These are phyloP conservation scores for Bromus sterilis DNA, from an alignment of 176 grass and related monocot species.

Conservation along the genomic window DNA sequence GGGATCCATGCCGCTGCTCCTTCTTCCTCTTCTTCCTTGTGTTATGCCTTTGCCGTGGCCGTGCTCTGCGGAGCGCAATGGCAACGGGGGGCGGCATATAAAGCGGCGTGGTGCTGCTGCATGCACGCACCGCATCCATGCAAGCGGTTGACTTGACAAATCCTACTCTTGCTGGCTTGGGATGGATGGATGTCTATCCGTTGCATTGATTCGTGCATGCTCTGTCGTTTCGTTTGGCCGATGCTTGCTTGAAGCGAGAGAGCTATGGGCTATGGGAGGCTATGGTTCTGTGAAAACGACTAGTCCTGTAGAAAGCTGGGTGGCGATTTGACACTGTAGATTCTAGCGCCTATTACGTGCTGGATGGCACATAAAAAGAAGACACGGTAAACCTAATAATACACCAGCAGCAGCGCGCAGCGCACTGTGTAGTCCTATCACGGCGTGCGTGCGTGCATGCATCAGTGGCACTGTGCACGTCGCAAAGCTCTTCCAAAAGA, in stretches of 20 bases:
- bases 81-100: constrained; percentile 9
- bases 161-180: not conserved
- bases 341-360: constrained; percentile 38
- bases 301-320: constrained; percentile 43
- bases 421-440: constrained; percentile 29
- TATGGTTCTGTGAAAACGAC: constrained; percentile 33
- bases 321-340: constrained; percentile 54
- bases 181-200: not conserved
- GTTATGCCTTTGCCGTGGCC: not conserved
- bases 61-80: not conserved
- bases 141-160: constrained; percentile 37
- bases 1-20: constrained; percentile 34
- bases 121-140: not conserved
- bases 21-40: not conserved
- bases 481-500: not conserved
- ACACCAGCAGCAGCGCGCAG: constrained; percentile 4
- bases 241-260: constrained; percentile 6
- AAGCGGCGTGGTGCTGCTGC: not conserved
- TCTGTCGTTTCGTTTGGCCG: not conserved
- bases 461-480: not conserved
- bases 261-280: not conserved
- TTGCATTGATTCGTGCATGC: not conserved
- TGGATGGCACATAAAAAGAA: constrained; percentile 45
- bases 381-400: constrained; percentile 24
- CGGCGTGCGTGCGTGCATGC: not conserved